Conservation (phyloP, 805 yeast genomes). For the Yarrowia alimentaria region DNA sequence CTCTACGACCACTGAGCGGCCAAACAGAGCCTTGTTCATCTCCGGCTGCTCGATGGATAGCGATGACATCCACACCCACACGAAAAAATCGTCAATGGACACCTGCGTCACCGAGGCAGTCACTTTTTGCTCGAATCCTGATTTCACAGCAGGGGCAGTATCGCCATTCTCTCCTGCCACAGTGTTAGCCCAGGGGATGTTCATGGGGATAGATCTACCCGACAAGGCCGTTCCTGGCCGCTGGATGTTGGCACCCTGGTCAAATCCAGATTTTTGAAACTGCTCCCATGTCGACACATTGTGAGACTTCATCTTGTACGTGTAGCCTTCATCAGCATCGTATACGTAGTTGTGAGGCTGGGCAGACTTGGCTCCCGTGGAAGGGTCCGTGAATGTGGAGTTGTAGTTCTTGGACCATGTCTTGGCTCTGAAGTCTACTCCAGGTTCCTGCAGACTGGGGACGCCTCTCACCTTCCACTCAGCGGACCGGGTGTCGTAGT, state of each 20-base stretch:
- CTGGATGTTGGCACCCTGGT: neutral
- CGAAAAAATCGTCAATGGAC: constrained; percentile 79
- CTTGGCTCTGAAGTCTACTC: constrained; percentile 34
- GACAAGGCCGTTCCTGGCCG: constrained; percentile 16
- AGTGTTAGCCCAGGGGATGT: constrained; percentile 22
- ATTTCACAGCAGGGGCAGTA: constrained; percentile 17
- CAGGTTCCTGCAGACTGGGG: too few species aligned
- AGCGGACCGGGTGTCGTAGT: constrained; percentile 19
- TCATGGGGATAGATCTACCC: constrained; percentile 13
- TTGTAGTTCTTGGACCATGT: constrained; percentile 38
- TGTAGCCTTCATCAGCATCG: constrained; percentile 30
- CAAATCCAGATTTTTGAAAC: constrained; percentile 12
- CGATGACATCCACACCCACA: constrained; percentile 88
- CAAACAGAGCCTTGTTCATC: constrained; percentile 65
- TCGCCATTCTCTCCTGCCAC: constrained; percentile 23
- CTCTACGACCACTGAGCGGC: constrained; percentile 77
- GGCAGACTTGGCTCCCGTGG: constrained; percentile 35
- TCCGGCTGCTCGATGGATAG: constrained; percentile 71
- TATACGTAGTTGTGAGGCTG: constrained; percentile 38
- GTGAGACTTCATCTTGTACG: constrained; percentile 4
- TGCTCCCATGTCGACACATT: constrained; percentile 16
- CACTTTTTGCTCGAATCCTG: constrained; percentile 29
- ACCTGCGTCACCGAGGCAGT: constrained; percentile 57
- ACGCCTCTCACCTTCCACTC: constrained; percentile 23
- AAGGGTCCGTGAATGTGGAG: constrained; percentile 36